Evolutionary conservation across 1,284 basidiomycete species (phyloP).

Genomic region (Ustilago nuda): DNA sequence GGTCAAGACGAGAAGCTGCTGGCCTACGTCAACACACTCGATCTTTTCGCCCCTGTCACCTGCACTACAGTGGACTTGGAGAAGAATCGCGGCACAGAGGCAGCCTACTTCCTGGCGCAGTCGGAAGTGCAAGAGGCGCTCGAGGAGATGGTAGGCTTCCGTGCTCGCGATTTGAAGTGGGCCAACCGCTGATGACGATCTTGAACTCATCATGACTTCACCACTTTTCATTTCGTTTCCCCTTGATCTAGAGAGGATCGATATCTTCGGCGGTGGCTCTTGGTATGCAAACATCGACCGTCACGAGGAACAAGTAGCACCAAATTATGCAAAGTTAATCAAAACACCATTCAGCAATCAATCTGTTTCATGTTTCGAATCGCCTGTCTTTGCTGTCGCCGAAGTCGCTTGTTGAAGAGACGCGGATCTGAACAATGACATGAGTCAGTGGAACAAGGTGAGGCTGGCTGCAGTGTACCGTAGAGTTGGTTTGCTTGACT

Average conservation of each 20-base stretch:
- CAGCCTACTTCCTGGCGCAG: constrained; percentile 60
- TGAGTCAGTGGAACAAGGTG: background rate
- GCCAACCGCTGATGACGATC: constrained; percentile 21
- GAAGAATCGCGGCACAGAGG: constrained; percentile 55
- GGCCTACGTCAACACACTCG: constrained; percentile 63
- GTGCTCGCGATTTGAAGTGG: constrained; percentile 59
- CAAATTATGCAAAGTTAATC: background rate
- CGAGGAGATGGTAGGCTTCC: constrained; percentile 61
- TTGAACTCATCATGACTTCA: too few relatives aligned
- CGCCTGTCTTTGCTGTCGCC: background rate
- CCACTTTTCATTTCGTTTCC: too few relatives aligned
- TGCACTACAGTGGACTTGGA: constrained; percentile 60
- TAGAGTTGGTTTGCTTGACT: background rate
- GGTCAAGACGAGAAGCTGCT: constrained; percentile 65
- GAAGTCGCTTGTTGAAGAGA: background rate
- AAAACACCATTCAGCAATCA: background rate
- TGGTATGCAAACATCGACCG: background rate
- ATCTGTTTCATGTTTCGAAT: background rate
- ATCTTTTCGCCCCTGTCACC: constrained; percentile 67
- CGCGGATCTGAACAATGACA: background rate
- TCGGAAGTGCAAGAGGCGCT: constrained; percentile 55
- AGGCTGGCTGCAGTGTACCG: background rate
- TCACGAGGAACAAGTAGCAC: background rate
- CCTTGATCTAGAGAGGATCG: background rate
- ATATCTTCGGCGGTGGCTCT: background rate